phyloP scores from a whole-genome alignment of 139 green algal genomes.

The Yamagishiella unicocca region DNA sequence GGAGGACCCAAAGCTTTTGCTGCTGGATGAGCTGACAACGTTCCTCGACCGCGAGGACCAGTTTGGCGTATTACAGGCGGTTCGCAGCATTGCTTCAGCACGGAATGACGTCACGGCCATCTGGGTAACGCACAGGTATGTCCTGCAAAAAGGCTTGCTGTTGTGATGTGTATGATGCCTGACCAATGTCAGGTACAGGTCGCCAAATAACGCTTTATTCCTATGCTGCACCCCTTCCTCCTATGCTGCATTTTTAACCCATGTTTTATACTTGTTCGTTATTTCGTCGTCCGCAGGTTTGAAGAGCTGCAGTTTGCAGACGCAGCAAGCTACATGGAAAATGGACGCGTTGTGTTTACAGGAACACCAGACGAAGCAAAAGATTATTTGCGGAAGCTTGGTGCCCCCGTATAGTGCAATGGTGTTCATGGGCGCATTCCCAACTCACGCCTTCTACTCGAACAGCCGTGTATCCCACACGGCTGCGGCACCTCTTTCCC shows the following conservation, averaged over 20 bases:
- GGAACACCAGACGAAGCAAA: conserved; percentile 67
- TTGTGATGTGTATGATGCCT: background rate
- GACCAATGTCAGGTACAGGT: background rate
- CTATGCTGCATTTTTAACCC: no score
- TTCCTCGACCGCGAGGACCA: conserved; percentile 96
- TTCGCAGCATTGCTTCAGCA: conserved; percentile 62
- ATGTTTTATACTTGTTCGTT: no score
- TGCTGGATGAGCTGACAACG: conserved; percentile 99
- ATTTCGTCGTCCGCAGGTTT: conserved; percentile 64
- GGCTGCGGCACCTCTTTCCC: no score
- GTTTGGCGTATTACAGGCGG: conserved; percentile 82
- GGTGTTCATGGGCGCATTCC: background rate
- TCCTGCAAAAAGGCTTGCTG: background rate
- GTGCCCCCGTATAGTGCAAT: conserved; percentile 41
- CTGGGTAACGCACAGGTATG: conserved; percentile 96
- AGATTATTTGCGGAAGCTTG: conserved; percentile 66
- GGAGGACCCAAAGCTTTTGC: conserved; percentile 84
- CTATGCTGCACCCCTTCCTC: background rate
- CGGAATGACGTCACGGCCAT: conserved; percentile 80
- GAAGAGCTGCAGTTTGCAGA: conserved; percentile 97
- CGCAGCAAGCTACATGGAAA: conserved; percentile 90
- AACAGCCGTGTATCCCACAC: no score
- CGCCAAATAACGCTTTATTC: background rate
- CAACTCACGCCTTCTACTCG: no score
- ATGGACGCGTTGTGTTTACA: conserved; percentile 79